Evolutionary conservation across 2,329 filamentous ascomycete genomes (phyloP).

Genomic region (Fusarium musae): DNA sequence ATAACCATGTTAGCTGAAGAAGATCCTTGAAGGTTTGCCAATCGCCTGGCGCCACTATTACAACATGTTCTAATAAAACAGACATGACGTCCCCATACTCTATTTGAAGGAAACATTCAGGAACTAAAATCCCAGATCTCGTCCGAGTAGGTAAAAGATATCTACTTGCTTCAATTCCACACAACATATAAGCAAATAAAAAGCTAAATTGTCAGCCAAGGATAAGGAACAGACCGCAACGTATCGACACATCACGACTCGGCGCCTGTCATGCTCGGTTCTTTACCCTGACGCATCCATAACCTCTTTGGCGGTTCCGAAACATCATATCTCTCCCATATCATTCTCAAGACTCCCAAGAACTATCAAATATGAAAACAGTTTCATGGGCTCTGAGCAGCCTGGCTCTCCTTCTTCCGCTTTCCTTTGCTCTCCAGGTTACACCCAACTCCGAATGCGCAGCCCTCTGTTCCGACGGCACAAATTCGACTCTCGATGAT

Average conservation of each 20-base stretch:
- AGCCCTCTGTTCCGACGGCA: no score
- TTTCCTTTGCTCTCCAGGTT: conserved; percentile 39
- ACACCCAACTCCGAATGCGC: conserved; percentile 57
- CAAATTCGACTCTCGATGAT: no score
- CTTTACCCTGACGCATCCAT: neutral
- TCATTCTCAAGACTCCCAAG: neutral
- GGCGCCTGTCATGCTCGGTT: conserved; percentile 26
- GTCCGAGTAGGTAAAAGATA: neutral
- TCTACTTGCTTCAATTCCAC: neutral
- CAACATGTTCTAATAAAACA: conserved; percentile 2
- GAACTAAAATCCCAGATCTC: neutral
- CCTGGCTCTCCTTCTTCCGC: neutral
- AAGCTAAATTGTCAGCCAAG: neutral
- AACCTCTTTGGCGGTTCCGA: neutral
- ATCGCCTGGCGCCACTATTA: neutral
- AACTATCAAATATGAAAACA: neutral
- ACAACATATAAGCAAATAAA: neutral
- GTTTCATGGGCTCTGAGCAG: neutral
- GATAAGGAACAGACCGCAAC: neutral
- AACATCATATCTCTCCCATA: neutral
- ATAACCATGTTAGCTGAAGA: conserved; percentile 1
- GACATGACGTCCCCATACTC: conserved; percentile 1
- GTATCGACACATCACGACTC: neutral
- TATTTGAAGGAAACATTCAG: neutral
- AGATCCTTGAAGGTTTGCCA: neutral